A percentile compares a stretch with the other conserved stretches of the same genome.
Evolutionary conservation across 257 asterid genomes (phyloP).

Genomic region (Cruciata laevipes): DNA sequence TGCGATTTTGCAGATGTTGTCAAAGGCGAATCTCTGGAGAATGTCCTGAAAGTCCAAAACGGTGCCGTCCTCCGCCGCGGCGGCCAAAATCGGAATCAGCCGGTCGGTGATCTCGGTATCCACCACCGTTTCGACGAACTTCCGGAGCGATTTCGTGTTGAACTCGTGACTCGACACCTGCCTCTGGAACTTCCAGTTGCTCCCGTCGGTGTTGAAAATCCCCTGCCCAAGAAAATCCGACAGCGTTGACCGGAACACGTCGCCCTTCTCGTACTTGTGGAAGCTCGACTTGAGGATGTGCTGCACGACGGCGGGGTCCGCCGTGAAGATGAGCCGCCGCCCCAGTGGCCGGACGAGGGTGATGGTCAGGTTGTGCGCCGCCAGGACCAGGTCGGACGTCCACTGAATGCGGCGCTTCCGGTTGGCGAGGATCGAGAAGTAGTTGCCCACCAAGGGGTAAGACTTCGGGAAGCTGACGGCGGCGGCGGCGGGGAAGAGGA

Average conservation of each 20-base stretch:
- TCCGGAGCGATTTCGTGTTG: slow-evolving; percentile 44
- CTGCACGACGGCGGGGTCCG: slow-evolving; percentile 50
- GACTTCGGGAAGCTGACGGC: slow-evolving; percentile 21
- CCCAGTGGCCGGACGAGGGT: slow-evolving; percentile 54
- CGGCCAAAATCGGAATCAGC: slow-evolving; percentile 35
- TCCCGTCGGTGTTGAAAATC: slow-evolving; percentile 56
- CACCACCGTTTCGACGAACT: slow-evolving; percentile 49
- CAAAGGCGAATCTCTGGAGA: slow-evolving; percentile 62
- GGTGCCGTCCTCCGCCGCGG: slow-evolving; percentile 2
- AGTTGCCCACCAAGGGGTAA: slow-evolving; percentile 49
- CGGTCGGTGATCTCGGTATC: slow-evolving; percentile 41
- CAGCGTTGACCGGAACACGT: slow-evolving; percentile 16
- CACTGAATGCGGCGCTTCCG: slow-evolving; percentile 43
- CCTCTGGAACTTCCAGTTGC: slow-evolving; percentile 50
- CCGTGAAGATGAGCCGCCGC: slow-evolving; percentile 38
- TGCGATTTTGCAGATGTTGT: slow-evolving; percentile 54
- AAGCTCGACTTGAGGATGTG: slow-evolving; percentile 57
- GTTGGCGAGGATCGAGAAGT: slow-evolving; percentile 28
- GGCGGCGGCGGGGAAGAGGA: not conserved
- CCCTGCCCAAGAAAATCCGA: slow-evolving; percentile 60
- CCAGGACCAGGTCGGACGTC: slow-evolving; percentile 34
- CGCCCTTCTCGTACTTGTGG: slow-evolving; percentile 45
- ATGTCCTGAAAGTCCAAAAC: slow-evolving; percentile 53
- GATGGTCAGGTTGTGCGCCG: slow-evolving; percentile 43
- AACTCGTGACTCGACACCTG: slow-evolving; percentile 59